Percentiles rank a stretch among this genome's conserved stretches.
These are phyloP conservation scores for Obelidium mucronatum DNA, from an alignment of 192 early-diverging fungal species.

Conservation along the genomic window DNA sequence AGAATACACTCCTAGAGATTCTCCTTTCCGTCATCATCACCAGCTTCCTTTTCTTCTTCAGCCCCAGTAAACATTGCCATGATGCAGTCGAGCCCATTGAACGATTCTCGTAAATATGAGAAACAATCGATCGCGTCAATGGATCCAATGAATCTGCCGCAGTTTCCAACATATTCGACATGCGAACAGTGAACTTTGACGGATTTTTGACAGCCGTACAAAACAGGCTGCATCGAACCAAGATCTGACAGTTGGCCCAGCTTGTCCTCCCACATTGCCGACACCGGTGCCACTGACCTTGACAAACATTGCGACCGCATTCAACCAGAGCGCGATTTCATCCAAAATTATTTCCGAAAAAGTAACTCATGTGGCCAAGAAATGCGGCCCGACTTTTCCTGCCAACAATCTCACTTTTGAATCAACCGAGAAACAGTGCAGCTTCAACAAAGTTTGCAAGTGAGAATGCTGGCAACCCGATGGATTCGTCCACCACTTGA, in stretches of 20 bases:
- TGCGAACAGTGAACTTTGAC: slow-evolving; percentile 68
- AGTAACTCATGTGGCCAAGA: slow-evolving; percentile 61
- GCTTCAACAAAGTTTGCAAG: slow-evolving; percentile 25
- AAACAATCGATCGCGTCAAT: slow-evolving; percentile 34
- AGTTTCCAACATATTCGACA: slow-evolving; percentile 40
- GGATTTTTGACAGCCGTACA: slow-evolving; percentile 62
- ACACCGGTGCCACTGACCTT: slow-evolving; percentile 37
- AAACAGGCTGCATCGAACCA: slow-evolving; percentile 75
- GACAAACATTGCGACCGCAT: slow-evolving; percentile 53
- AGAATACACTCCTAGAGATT: slow-evolving; percentile 25
- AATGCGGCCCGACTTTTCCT: slow-evolving; percentile 46
- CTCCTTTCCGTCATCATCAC: slow-evolving; percentile 17
- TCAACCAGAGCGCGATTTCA: slow-evolving; percentile 66
- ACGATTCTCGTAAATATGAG: slow-evolving; percentile 43
- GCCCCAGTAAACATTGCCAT: neutral
- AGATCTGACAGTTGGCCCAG: slow-evolving; percentile 51
- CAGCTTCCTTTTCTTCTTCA: slow-evolving; percentile 13
- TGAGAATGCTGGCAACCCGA: slow-evolving; percentile 31
- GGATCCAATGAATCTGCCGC: slow-evolving; percentile 17
- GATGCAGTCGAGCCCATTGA: neutral
- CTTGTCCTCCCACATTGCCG: no score
- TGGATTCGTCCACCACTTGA: slow-evolving; percentile 70
- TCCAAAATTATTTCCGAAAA: slow-evolving; percentile 65
- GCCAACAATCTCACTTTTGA: slow-evolving; percentile 1
- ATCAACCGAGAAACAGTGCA: slow-evolving; percentile 2